Base-by-base conservation (phyloP, 768 basidiomycete species). In the Suillus subaureus region DNA sequence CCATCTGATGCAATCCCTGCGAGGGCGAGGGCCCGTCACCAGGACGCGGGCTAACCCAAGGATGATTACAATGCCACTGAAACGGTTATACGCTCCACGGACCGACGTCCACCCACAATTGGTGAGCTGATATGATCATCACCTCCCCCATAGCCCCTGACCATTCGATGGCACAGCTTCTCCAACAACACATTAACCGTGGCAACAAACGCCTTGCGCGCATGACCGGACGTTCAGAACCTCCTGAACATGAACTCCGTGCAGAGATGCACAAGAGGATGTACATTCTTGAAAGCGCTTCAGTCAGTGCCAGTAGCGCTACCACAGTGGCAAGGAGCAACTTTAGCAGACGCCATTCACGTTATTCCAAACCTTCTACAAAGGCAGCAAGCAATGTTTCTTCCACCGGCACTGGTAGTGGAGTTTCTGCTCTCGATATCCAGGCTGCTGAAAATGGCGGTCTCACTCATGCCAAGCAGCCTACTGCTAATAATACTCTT, bases 111-210 rank as follows among this genome's bases (percentile, higher is more conserved):
- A 84, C 64, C 82, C 84, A 35, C 79, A 77, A 63, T 62, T 84
- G 61, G 85, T 85, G 63, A 47, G 84, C 74, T 21, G 16, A 12
- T 18, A 13, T 23, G 55, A 13, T 26, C 18, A 6, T 42, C 18
- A 16, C 37, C 51, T 33, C 9, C 6, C n/a, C 12, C 40, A 12
- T 43, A 23, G 55, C 62, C 52, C 61, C 40, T 65, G 18, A 51
- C 35, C 52, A 39, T 31, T 65, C 51, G 31, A 18, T 57, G 37
- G 26, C 33, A 26, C 71, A 93, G 92, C 74, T 83, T 54, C 76
- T 88, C 40, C 90, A 92, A 74, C 91, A 89, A 75, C 82, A 88
- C 70, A 84, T 90, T 67, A 93, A 92, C 75, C 87, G 86, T 60
- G 81, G 83, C 61, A 77, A 85, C 62, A 83, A 81, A 64, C 89